phyloP scores from a whole-genome alignment of 176 grass and related monocot species.

The Saccharum officinarum region DNA sequence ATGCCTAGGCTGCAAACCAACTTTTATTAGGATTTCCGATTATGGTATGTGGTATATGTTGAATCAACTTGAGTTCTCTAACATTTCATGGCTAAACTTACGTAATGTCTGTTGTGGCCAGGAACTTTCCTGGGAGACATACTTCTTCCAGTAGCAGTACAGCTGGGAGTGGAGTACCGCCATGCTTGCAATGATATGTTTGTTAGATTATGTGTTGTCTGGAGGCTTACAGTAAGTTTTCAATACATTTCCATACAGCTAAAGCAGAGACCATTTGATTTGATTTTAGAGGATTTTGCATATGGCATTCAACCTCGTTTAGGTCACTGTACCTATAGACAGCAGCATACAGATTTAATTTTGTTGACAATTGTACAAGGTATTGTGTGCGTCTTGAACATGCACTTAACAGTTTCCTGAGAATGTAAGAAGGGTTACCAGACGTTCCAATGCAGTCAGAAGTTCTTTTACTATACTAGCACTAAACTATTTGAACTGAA shows the following conservation, averaged over 20 bases:
- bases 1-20: neutral
- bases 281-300: neutral
- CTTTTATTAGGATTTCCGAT: slow-evolving; percentile 7
- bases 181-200: neutral
- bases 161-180: neutral
- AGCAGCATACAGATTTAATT: neutral
- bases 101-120: slow-evolving; percentile 11
- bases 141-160: slow-evolving; percentile 21
- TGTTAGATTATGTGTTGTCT: neutral
- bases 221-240: neutral
- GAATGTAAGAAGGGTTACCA: slow-evolving; percentile 3
- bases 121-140: neutral
- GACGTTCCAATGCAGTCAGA: neutral
- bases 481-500: neutral
- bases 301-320: slow-evolving; percentile 5
- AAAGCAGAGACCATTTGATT: neutral
- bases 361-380: neutral
- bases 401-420: slow-evolving; percentile 3
- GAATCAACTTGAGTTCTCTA: neutral
- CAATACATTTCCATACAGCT: neutral
- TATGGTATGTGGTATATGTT: slow-evolving; percentile 23
- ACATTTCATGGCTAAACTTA: slow-evolving; percentile 14
- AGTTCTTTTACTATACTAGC: neutral
- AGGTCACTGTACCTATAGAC: slow-evolving; percentile 10
- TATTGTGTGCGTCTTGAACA: slow-evolving; percentile 12